Percentiles rank a stretch among this genome's conserved stretches.
Evolutionary conservation across 2,329 filamentous ascomycete genomes (phyloP).

Genomic region (Penicillium sp.): DNA sequence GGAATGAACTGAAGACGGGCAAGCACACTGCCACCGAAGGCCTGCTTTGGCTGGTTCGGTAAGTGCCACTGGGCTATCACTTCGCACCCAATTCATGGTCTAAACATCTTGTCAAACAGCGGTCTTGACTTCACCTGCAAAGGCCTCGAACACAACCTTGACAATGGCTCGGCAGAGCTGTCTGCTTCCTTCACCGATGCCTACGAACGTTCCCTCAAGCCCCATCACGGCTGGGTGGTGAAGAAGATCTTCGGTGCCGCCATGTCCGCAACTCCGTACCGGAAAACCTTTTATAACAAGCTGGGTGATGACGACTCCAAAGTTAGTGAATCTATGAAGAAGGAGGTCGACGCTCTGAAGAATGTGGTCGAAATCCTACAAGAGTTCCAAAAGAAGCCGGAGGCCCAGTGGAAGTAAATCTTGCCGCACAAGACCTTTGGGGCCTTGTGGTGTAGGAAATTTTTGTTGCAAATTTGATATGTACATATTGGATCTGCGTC

Average conservation of each 20-base stretch:
- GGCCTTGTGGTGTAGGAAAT: not conserved
- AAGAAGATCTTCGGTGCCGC: conserved; percentile 91
- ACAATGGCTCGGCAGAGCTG: conserved; percentile 69
- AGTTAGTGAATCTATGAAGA: conserved; percentile 62
- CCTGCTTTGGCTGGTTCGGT: conserved; percentile 87
- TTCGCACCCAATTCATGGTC: not conserved
- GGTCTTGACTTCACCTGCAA: conserved; percentile 91
- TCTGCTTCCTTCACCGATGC: conserved; percentile 79
- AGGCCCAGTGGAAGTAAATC: conserved; percentile 45
- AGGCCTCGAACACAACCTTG: conserved; percentile 73
- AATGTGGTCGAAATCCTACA: conserved; percentile 75
- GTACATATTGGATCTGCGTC: conserved; percentile 24
- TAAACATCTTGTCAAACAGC: conserved; percentile 45
- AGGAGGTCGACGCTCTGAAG: conserved; percentile 75
- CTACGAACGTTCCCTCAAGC: conserved; percentile 84
- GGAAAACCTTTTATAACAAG: conserved; percentile 89
- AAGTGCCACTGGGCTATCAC: conserved; percentile 30
- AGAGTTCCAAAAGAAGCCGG: conserved; percentile 56
- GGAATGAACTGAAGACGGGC: conserved; percentile 84
- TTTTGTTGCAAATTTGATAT: conserved; percentile 14
- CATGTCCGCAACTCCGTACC: conserved; percentile 90
- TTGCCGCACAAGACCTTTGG: not conserved
- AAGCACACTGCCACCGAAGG: conserved; percentile 88
- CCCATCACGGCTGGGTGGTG: conserved; percentile 81
- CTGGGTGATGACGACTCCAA: conserved; percentile 56